These are phyloP conservation scores for Hawksworthiomyces lignivorus DNA, from an alignment of 2,329 filamentous ascomycete species.

Conservation along the genomic window DNA sequence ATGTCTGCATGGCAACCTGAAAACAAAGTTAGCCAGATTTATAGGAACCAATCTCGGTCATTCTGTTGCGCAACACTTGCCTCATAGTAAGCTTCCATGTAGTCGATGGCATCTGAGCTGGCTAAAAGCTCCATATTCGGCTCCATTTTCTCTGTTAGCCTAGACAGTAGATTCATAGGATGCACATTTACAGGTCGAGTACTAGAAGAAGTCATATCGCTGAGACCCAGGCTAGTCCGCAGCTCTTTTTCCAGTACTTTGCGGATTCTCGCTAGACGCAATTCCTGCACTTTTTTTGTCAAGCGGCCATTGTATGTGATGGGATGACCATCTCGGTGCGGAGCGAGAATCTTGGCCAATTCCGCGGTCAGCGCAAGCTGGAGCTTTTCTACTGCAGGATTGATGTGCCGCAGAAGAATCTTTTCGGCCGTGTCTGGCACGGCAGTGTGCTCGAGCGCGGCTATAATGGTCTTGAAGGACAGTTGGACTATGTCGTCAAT, in stretches of 20 bases:
- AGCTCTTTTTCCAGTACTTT: not conserved
- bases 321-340: conserved; percentile 24
- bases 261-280: conserved; percentile 11
- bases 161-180: not conserved
- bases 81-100: conserved; percentile 39
- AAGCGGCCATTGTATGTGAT: conserved; percentile 34
- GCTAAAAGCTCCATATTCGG: conserved; percentile 29
- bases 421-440: conserved; percentile 16
- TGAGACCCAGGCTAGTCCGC: too few species aligned
- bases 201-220: too few species aligned
- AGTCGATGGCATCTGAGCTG: conserved; percentile 29
- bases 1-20: conserved; percentile 20
- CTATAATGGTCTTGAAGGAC: conserved; percentile 11
- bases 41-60: too few species aligned
- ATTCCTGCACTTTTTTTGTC: conserved; percentile 26
- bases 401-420: conserved; percentile 14
- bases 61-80: conserved; percentile 21
- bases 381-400: conserved; percentile 17
- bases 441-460: conserved; percentile 17
- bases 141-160: conserved; percentile 8
- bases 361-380: conserved; percentile 17
- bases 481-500: conserved; percentile 16
- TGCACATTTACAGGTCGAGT: too few species aligned
- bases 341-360: conserved; percentile 20
- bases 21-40: rapidly evolving